These are phyloP conservation scores for Lichtheimia corymbifera DNA, from an alignment of 371 early-diverging fungal species.

Conservation along the genomic window DNA sequence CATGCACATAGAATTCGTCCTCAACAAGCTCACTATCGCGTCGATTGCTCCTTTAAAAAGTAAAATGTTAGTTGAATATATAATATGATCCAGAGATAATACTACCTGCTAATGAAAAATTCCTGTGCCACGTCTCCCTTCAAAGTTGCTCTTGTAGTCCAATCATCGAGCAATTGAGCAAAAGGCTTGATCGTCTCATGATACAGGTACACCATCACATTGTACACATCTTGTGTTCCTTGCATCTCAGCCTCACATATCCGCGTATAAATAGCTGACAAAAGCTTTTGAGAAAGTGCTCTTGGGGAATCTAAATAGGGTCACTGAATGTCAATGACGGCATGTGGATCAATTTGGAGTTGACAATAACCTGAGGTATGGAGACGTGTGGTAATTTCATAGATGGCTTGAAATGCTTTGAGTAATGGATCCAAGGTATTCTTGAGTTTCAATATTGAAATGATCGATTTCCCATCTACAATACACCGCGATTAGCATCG, in stretches of 20 bases:
- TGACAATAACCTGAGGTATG: no score
- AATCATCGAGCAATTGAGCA: slow-evolving; percentile 38
- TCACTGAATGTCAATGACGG: not conserved
- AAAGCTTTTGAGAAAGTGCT: slow-evolving; percentile 15
- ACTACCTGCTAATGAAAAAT: slow-evolving; percentile 33
- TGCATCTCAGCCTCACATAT: slow-evolving; percentile 23
- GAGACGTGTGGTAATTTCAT: not conserved
- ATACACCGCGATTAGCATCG: not conserved
- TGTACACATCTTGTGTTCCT: slow-evolving; percentile 14
- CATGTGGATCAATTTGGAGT: no score
- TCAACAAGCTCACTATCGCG: not conserved
- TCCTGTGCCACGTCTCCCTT: slow-evolving; percentile 28
- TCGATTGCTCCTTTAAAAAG: not conserved
- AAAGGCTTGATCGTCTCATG: slow-evolving; percentile 29
- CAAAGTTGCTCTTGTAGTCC: slow-evolving; percentile 38
- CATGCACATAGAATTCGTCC: slow-evolving; percentile 1
- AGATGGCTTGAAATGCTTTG: not conserved
- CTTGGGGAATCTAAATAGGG: not conserved
- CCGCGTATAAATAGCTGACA: slow-evolving; percentile 24
- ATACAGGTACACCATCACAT: slow-evolving; percentile 21
- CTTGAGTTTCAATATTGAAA: slow-evolving; percentile 9
- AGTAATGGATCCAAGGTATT: not conserved
- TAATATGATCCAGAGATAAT: not conserved
- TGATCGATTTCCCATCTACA: not conserved
- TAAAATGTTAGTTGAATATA: not conserved